A percentile compares a stretch with the other conserved stretches of the same genome.
Evolutionary conservation across 2,329 filamentous ascomycete species (phyloP).

Genomic region (Cladophialophora carrionii): DNA sequence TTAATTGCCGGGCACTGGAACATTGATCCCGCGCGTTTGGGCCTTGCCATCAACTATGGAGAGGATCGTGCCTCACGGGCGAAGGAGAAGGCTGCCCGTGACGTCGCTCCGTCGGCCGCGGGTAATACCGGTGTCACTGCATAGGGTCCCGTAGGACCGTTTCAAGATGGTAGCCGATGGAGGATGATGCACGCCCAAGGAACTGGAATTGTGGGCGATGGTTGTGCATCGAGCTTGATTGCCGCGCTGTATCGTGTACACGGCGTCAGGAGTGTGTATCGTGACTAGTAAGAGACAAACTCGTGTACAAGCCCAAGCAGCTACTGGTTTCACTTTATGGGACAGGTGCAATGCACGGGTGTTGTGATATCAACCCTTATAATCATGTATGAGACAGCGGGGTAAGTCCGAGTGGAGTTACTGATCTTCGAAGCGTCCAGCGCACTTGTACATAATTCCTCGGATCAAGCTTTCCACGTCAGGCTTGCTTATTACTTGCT

Average conservation of each 20-base stretch:
- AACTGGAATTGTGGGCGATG: no score
- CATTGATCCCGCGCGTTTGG: conserved; percentile 27
- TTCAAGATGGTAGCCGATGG: neutral
- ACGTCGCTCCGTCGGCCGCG: neutral
- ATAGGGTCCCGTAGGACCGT: neutral
- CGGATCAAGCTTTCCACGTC: neutral
- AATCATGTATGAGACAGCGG: neutral
- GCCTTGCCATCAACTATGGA: conserved; percentile 17
- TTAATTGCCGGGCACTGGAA: conserved; percentile 26
- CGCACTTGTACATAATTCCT: neutral
- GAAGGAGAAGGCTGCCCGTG: neutral
- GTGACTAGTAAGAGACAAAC: neutral
- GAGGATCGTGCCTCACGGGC: neutral
- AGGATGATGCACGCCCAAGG: no score
- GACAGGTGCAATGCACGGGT: no score
- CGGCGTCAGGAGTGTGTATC: neutral
- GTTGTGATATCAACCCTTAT: no score
- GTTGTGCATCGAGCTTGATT: neutral
- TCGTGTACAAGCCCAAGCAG: neutral
- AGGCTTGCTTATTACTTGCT: neutral
- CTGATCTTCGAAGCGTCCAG: no score
- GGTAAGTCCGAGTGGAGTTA: no score
- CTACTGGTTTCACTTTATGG: no score
- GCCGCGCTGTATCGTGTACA: no score
- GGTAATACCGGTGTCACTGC: neutral